Conservation (phyloP, 108 stramenopile species). For the Nitzschia inconspicua region DNA sequence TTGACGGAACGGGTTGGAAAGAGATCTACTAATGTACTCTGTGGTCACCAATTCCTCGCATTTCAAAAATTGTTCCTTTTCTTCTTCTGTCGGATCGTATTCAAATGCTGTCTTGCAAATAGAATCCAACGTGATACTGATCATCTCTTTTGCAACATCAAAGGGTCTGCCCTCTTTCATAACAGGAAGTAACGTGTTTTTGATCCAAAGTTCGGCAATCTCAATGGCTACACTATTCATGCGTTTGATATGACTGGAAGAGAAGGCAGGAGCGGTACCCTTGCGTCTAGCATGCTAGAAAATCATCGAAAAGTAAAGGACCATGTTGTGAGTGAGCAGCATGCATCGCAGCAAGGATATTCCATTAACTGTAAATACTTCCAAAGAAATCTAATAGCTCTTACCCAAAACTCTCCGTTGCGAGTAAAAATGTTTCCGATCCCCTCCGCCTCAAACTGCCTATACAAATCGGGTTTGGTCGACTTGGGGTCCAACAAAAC, state of each 20-base stretch:
- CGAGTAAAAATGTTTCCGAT: conserved; percentile 2
- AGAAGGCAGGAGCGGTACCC: conserved; percentile 30
- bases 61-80: conserved; percentile 7
- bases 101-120: conserved; percentile 43
- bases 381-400: background rate
- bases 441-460: conserved; percentile 1
- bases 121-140: conserved; percentile 22
- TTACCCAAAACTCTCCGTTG: conserved; percentile 11
- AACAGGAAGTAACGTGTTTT: background rate
- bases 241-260: conserved; percentile 21
- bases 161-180: conserved; percentile 18
- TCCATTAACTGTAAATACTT: background rate
- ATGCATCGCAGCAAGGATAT: background rate
- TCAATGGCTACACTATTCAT: conserved; percentile 36
- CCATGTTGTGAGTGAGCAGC: background rate
- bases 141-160: conserved; percentile 35
- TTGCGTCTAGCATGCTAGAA: conserved; percentile 20
- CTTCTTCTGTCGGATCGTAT: conserved; percentile 24
- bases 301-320: background rate
- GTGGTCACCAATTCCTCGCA: conserved; percentile 16
- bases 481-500: conserved; percentile 5
- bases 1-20: conserved; percentile 33
- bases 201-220: conserved; percentile 27
- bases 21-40: conserved; percentile 26
- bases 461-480: conserved; percentile 8